A percentile compares a stretch with the other conserved stretches of the same genome.
Conservation (phyloP, 2,329 filamentous ascomycete species). For the Alternaria postmessia region DNA sequence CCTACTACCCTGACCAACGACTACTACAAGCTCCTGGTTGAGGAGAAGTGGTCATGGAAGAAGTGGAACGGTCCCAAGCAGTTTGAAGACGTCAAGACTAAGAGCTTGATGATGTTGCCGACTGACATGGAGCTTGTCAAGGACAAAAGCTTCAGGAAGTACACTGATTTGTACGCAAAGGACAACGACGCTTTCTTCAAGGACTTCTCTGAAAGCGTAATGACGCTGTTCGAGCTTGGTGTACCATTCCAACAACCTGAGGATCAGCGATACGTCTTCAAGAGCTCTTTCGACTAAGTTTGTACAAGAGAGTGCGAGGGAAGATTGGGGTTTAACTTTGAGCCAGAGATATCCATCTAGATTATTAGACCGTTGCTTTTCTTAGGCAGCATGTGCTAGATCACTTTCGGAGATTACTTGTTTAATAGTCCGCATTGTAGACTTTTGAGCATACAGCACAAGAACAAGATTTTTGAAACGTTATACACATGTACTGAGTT, state of each 20-base stretch:
- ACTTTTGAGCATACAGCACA: background rate
- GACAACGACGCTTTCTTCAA: conserved; percentile 92
- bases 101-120: conserved; percentile 96
- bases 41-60: conserved; percentile 96
- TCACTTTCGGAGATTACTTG: background rate
- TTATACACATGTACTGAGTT: background rate
- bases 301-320: background rate
- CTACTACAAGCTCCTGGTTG: conserved; percentile 85
- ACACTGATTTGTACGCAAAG: conserved; percentile 87
- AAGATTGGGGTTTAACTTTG: conserved; percentile 20
- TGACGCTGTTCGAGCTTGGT: conserved; percentile 90
- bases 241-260: conserved; percentile 76
- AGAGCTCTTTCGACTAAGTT: conserved; percentile 53
- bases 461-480: background rate
- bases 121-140: conserved; percentile 86
- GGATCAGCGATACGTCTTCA: conserved; percentile 56
- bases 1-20: conserved; percentile 89
- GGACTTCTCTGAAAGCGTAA: conserved; percentile 82
- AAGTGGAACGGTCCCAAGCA: conserved; percentile 95
- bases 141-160: conserved; percentile 84
- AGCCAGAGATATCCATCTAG: conserved; percentile 44
- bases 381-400: background rate
- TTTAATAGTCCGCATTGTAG: background rate
- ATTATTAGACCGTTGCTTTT: conserved; percentile 30
- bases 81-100: conserved; percentile 86